Conservation (phyloP, 805 yeast species). For the Saccharomycopsis fodiens region DNA sequence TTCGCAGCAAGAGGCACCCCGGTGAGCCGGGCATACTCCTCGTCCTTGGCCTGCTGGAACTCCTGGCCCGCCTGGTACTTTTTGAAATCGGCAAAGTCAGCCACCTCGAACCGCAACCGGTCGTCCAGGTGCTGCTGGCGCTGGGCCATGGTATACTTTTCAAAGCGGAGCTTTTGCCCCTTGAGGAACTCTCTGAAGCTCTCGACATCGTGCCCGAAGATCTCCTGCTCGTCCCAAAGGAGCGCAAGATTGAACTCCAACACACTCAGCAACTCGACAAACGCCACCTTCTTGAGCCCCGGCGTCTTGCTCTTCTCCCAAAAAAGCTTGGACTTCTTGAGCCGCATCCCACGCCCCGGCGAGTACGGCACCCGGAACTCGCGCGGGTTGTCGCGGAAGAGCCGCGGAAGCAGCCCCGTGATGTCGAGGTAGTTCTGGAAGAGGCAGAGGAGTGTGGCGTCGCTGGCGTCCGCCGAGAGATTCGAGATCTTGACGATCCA, state of each 20-base stretch:
- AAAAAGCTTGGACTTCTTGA: conserved; percentile 52
- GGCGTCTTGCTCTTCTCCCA: conserved; percentile 31
- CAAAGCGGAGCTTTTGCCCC: conserved; percentile 5
- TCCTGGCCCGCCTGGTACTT: conserved; percentile 5
- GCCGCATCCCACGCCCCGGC: conserved; percentile 42
- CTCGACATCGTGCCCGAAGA: conserved; percentile 16
- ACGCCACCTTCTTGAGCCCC: conserved; percentile 48
- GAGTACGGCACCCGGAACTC: conserved; percentile 13
- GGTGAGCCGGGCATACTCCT: not conserved
- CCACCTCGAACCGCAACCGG: conserved; percentile 8
- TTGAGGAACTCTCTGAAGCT: conserved; percentile 13
- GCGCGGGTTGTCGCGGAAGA: conserved; percentile 46
- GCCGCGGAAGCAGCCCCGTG: conserved; percentile 27
- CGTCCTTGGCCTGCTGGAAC: conserved; percentile 3
- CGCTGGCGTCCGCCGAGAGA: conserved; percentile 46
- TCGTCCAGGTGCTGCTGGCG: not conserved
- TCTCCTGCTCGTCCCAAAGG: conserved; percentile 18
- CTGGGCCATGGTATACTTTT: not conserved
- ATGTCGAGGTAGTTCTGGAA: conserved; percentile 20
- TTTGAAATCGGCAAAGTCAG: conserved; percentile 17
- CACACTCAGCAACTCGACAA: conserved; percentile 48
- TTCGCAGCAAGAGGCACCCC: too few species aligned
- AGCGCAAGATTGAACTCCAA: conserved; percentile 33
- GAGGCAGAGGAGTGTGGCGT: conserved; percentile 13
- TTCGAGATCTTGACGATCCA: conserved; percentile 57